Base-by-base conservation (phyloP, 805 yeast genomes). In the Wickerhamomyces ciferrii region DNA sequence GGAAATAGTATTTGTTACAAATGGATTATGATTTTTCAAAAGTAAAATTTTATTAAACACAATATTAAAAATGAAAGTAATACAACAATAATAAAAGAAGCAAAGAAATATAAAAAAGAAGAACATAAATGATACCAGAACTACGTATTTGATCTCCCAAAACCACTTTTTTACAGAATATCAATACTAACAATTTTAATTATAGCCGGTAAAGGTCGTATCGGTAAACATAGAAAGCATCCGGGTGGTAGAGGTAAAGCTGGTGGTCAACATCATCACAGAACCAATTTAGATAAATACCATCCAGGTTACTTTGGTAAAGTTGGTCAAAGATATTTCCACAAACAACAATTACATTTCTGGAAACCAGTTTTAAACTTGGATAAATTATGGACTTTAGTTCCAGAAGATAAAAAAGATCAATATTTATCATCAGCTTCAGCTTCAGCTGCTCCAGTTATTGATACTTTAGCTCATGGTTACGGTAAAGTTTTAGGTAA, bases 211-310 rank as follows among this genome's bases (percentile, higher is more conserved):
- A 84, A 92, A 77, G 99, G 99, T 87, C 95, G 99, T 84, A 79
- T 94, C 78, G 99, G 99, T 79, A 94, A 94, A 87, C 99, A 94
- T 95, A 91, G 99, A 90, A 94, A 94, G 96, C 94, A 87, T 70
- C 97, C 99, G 63, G 99, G 99, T 94, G 99, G 99, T 81, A 91
- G 98, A 81, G 99, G 99, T 94, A 92, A 79, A 91, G 99, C 99
- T 74, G 99, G 99, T 92, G 99, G 99, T 89, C 92, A 82, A 80
- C 98, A 92, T 79, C 99, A 94, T 80, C 99, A 94, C 97, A 89
- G 99, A 84, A 91, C 94, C 76, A 94, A 94, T 84, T 78, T 94
- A 81, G 99, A 94, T 78, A 94, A 92, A 79, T 94, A 87, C 96
- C 99, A 94, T 78, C 99, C 99, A 70, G 99, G 99, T 90, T 94